Base-by-base conservation (phyloP, 1,139 yeast species). In the Pichia sp. region DNA sequence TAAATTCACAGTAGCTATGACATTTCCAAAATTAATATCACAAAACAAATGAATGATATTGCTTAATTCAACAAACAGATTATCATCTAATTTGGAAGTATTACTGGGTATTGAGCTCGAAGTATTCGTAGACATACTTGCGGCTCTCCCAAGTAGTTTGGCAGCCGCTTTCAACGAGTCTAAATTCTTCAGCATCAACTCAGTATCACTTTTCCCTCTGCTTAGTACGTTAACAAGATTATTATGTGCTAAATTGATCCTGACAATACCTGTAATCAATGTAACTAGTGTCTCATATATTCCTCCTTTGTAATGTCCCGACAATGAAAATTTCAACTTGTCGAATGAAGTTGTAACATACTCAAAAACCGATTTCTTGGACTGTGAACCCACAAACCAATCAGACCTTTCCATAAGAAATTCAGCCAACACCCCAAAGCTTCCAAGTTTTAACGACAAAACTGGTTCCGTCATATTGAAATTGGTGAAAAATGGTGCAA, bases 231-330 rank as follows among this genome's bases (percentile, higher is more conserved):
- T 26, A 6, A 58, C 49, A 13, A 60, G 16, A 51, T 65, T 61
- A 42, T 58, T 52, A 11, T 63, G 63, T 4, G 63, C 47, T 19
- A 62, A 44, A 45, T 64, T 64, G 4, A 65, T 13, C 45, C 68
- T 59, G 8, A 45, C n/a, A 5, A 48, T n/a, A 13, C 64, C 67
- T 2, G 55, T 49, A 23, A 52, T 49, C 5, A 57, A 8, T 8
- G 59, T 54, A 4, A 54, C 36, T 16, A 54, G 48, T 1, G 59
- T 30, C 8, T 59, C 57, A 7, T 49, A 55, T 0, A 16, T 5
- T 2, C 42, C 45, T 4, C 45, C 48, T 4, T 45, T 40, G 23
- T 50, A 48, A 11, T 41, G 49, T 3, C 46, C 36, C 1, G 52
- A 47, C 5, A 54, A 4, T 3, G 54, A 19, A 8, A 36, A 40